phyloP scores from a whole-genome alignment of 805 yeast species.

The Candida insectalens region DNA sequence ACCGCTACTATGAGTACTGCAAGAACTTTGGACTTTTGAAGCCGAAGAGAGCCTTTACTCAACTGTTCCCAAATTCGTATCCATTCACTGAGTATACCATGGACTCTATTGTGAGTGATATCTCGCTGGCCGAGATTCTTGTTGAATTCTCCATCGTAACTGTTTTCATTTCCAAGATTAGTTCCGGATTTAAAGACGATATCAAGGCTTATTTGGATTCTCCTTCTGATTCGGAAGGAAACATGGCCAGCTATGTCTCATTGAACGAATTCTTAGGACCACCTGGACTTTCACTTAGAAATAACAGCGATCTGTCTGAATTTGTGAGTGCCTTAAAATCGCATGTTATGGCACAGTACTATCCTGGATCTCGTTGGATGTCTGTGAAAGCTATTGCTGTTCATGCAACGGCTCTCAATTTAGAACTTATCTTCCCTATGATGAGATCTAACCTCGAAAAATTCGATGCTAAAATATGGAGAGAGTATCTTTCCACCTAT shows the following conservation, averaged over 20 bases:
- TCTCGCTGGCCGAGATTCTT: conserved; percentile 58
- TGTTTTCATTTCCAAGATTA: conserved; percentile 37
- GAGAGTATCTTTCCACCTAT: conserved; percentile 47
- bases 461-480: conserved; percentile 63
- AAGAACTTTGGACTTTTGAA: conserved; percentile 31
- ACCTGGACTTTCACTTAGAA: not conserved
- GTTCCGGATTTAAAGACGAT: not conserved
- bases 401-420: conserved; percentile 4
- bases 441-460: not conserved
- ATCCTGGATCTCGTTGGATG: conserved; percentile 66
- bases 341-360: conserved; percentile 38
- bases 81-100: conserved; percentile 60
- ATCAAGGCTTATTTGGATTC: not conserved
- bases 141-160: conserved; percentile 61
- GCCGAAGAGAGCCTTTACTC: conserved; percentile 56
- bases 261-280: conserved; percentile 3
- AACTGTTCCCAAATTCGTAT: conserved; percentile 54
- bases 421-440: conserved; percentile 23
- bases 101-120: conserved; percentile 68
- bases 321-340: not conserved
- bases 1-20: conserved; percentile 42
- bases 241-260: conserved; percentile 1
- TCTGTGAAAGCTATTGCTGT: conserved; percentile 51
- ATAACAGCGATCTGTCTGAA: not conserved
- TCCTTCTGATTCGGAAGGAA: conserved; percentile 1